Base-by-base conservation (phyloP, 129 eudicot genomes). In the Logfia minima region DNA sequence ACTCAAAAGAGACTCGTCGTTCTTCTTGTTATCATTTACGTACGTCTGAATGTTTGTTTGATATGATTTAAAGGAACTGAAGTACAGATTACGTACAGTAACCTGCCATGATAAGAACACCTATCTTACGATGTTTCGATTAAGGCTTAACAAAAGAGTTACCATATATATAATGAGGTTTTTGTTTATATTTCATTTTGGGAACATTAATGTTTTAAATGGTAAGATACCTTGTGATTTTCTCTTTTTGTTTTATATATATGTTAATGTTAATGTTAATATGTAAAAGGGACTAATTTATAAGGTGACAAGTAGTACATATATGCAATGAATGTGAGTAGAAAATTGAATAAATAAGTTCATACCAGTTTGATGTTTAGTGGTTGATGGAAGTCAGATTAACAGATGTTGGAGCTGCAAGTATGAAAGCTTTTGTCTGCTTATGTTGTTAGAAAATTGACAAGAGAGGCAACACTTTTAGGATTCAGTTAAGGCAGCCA, bases 401-500 rank as follows among this genome's bases (percentile, higher is more conserved):
- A 81, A 80, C 63, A 80, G 80, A 80, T 80, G 84, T 75, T 80
- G 75, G 84, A 75, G 84, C 84, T 74, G 84, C 79, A 66, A 74
- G 53, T 66, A 80, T 81, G 84, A 69, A 81, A 75, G 80, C 71
- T 81, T 81, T 81, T 81, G 84, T 81, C 84, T 60, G 84, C 76
- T 67, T 81, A 75, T 81, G 84, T 67, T 58, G 76, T 75, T 74
- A 43, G 66, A 81, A 75, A 81, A 81, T 81, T 81, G 84, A 81
- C 84, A 80, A 80, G 79, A 67, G 79, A 80, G 79, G 56, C 84
- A 74, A 68, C 80, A 81, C 55, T 81, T 81, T 59, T 75, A 81
- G 84, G 80, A 81, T 81, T 81, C 84, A 75, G 84, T 81, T 81
- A 75, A 80, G 80, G 80, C 84, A 81, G 71, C 84, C 84, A 81